Evolutionary conservation across 495 filamentous ascomycete genomes (phyloP).

Genomic region (Penicillium angulare): DNA sequence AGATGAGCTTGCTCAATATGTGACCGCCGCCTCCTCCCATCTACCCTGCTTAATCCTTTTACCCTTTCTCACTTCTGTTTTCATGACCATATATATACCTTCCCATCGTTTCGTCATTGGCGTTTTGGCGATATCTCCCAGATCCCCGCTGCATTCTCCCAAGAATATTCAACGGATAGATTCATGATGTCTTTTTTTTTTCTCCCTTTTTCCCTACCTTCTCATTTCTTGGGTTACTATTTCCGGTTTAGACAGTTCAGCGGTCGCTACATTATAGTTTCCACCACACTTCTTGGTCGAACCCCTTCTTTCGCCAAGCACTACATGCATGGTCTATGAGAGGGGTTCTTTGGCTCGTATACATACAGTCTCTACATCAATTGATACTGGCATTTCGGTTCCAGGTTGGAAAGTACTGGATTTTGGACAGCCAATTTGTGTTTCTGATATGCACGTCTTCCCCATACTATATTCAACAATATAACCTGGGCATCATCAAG

Average conservation of each 20-base stretch:
- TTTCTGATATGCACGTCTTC: no score
- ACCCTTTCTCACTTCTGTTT: conserved; percentile 8
- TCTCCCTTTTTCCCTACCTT: no score
- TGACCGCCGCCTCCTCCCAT: conserved; percentile 14
- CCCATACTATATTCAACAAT: no score
- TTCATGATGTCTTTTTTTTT: conserved; percentile 5
- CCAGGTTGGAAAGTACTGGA: no score
- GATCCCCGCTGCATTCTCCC: not conserved
- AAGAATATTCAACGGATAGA: conserved; percentile 14
- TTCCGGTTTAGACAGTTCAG: conserved; percentile 7
- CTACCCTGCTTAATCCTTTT: not conserved
- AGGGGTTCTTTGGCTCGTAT: no score
- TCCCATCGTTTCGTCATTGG: not conserved
- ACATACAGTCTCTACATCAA: conserved; percentile 1
- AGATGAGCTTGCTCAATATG: conserved; percentile 62
- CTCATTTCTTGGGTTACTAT: not conserved
- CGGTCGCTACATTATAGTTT: conserved; percentile 16
- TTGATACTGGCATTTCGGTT: no score
- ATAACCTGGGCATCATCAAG: no score
- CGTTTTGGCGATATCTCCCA: conserved; percentile 6
- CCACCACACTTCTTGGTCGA: not conserved
- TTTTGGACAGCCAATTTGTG: no score
- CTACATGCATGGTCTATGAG: no score
- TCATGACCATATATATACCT: conserved; percentile 4
- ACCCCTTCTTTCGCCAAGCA: no score